Evolutionary conservation across 495 filamentous ascomycete genomes (phyloP), one percentile per base, ranked within the genome.

Genomic region (Aspergillus egyptiacus): DNA sequence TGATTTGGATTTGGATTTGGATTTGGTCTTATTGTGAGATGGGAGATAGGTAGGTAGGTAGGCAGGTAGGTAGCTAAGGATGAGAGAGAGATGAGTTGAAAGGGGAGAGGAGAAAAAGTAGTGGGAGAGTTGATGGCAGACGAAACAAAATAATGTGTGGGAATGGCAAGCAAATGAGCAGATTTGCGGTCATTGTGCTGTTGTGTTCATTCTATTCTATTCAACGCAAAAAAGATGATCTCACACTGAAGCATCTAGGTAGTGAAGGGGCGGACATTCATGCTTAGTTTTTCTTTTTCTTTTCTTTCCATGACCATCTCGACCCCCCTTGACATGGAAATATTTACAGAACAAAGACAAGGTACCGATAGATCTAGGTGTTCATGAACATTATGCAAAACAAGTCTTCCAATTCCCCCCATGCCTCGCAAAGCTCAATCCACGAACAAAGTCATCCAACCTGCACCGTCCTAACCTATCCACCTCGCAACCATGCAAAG

Each of bases 371-470:
- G n/a, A n/a, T n/a, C n/a, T n/a, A n/a, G n/a, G n/a, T n/a, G 3
- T 3, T 11, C 10, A 33, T 4, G 31, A 7, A 43, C 31, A 32
- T 4, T 27, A 43, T 17, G 38, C 57, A 72, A 81, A 88, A 58
- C 89, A 95, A 50, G 67, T 54, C 19, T 75, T 71, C 89, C 89
- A 95, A 15, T 77, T 64, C 5, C 89, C 89, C 3, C 83, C 84
- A 15, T 55, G 64, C 55, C 73, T 73, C 6, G 82, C 85, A 72
- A 91, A 95, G 20, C 65, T 74, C 59, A 93, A 67, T 34, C 83
- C 84, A 23, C 82, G 66, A 6, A 94, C 76, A 63, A 88, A 95
- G 13, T 66, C 71, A 48, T 64, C 65, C 39, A 87, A 54, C 35
- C 49, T 73, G 63, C 89, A 95, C 23, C 85, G 67, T 2, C 88